A percentile compares a stretch with the other conserved stretches of the same genome.
Evolutionary conservation across 345 rosid species (phyloP).

Genomic region (Triadica sebifera): DNA sequence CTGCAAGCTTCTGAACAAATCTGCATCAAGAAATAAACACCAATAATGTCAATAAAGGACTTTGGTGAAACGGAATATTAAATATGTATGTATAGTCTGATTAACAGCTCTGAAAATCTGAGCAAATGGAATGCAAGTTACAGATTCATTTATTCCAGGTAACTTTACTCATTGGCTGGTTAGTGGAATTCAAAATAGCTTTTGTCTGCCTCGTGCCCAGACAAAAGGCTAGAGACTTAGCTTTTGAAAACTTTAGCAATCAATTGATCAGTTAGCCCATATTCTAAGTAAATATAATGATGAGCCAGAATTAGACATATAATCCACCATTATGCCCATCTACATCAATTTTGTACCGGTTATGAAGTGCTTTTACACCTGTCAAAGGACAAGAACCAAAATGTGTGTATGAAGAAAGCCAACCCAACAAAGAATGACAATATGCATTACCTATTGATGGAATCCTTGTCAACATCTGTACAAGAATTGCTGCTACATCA

Average conservation of each 20-base stretch:
- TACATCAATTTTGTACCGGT: conserved; percentile 64
- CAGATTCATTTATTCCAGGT: neutral
- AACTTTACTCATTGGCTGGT: too few species aligned
- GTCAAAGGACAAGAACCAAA: conserved; percentile 15
- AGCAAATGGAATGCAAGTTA: neutral
- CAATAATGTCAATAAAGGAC: conserved; percentile 8
- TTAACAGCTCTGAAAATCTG: neutral
- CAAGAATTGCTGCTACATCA: conserved; percentile 87
- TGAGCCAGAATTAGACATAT: conserved; percentile 38
- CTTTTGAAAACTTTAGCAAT: neutral
- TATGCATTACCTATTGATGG: conserved; percentile 57
- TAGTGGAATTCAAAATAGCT: neutral
- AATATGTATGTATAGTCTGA: neutral
- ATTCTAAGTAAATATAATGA: neutral
- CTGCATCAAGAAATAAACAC: conserved; percentile 40
- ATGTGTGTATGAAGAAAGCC: neutral
- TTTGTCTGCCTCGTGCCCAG: too few species aligned
- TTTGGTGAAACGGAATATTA: neutral
- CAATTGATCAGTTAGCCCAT: neutral
- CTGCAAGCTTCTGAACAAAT: conserved; percentile 69
- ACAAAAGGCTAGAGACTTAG: neutral
- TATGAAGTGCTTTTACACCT: conserved; percentile 58
- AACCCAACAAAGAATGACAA: conserved; percentile 3
- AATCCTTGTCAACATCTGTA: conserved; percentile 67
- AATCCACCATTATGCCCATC: conserved; percentile 52